phyloP scores from a whole-genome alignment of 1,284 basidiomycete species.

The Somion occarium region DNA sequence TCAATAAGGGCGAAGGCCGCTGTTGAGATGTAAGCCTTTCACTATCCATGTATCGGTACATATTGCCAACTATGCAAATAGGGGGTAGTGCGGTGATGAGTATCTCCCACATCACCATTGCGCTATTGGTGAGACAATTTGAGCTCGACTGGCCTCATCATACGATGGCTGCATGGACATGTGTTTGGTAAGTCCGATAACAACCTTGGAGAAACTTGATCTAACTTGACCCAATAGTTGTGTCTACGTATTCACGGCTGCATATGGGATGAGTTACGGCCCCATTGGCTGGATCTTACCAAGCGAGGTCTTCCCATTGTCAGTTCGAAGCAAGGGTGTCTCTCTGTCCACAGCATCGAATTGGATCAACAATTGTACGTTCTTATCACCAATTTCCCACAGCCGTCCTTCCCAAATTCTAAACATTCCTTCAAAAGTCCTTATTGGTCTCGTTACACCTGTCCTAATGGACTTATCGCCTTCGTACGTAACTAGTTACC shows the following conservation, averaged over 20 bases:
- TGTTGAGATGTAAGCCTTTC: slow-evolving; percentile 44
- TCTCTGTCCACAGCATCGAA: slow-evolving; percentile 81
- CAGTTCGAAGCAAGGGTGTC: slow-evolving; percentile 81
- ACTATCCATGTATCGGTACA: background rate
- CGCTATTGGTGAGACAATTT: slow-evolving; percentile 60
- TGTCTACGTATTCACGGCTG: slow-evolving; percentile 75
- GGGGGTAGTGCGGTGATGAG: slow-evolving; percentile 72
- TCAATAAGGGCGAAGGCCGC: slow-evolving; percentile 64
- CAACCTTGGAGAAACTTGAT: background rate
- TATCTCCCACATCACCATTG: slow-evolving; percentile 67
- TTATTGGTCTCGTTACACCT: slow-evolving; percentile 79
- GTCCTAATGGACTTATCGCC: slow-evolving; percentile 60
- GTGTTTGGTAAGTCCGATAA: slow-evolving; percentile 47
- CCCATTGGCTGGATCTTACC: slow-evolving; percentile 85
- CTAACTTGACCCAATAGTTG: slow-evolving; percentile 33
- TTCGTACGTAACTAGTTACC: slow-evolving; percentile 35
- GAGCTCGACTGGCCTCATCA: slow-evolving; percentile 53
- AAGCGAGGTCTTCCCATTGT: slow-evolving; percentile 83
- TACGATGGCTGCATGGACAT: slow-evolving; percentile 53
- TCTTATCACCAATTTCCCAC: slow-evolving; percentile 9
- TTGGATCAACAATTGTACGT: slow-evolving; percentile 76
- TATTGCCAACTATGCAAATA: slow-evolving; percentile 15
- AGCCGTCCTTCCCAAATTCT: slow-evolving; percentile 1
- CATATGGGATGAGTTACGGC: slow-evolving; percentile 81
- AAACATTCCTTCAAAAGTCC: slow-evolving; percentile 43